phyloP scores from a whole-genome alignment of 2,329 filamentous ascomycete species.

The Trichoderma semiorbis region DNA sequence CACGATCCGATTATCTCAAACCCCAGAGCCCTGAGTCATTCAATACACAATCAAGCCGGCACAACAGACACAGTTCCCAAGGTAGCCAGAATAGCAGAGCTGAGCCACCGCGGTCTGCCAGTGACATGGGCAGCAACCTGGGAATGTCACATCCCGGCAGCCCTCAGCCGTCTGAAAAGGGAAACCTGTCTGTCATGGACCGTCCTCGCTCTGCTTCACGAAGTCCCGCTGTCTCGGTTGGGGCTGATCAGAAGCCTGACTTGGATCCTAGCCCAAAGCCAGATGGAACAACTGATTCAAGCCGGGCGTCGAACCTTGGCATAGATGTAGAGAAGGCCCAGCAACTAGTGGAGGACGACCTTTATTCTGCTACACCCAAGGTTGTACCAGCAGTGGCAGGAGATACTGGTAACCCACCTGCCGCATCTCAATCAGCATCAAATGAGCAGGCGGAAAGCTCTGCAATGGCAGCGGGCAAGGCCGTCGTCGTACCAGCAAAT shows the following conservation, averaged over 20 bases:
- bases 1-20: neutral
- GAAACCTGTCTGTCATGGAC: neutral
- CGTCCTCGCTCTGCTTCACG: neutral
- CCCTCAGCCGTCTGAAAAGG: slow-evolving; percentile 3
- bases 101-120: neutral
- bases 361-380: slow-evolving; percentile 35
- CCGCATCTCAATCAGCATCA: neutral
- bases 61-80: neutral
- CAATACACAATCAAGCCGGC: neutral
- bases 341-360: slow-evolving; percentile 28
- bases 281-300: neutral
- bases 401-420: neutral
- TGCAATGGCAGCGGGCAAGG: slow-evolving; percentile 1
- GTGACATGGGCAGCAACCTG: neutral
- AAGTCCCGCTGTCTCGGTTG: slow-evolving; percentile 1
- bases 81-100: neutral
- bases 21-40: neutral
- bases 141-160: neutral
- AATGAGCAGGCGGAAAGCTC: slow-evolving; percentile 8
- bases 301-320: neutral
- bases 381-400: slow-evolving; percentile 7
- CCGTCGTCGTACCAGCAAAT: slow-evolving; percentile 14
- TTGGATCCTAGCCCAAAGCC: neutral
- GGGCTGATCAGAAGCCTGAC: slow-evolving; percentile 6
- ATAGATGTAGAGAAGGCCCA: slow-evolving; percentile 18